Evolutionary conservation across 2,329 filamentous ascomycete genomes (phyloP).

Genomic region (Penicillium nordicum): DNA sequence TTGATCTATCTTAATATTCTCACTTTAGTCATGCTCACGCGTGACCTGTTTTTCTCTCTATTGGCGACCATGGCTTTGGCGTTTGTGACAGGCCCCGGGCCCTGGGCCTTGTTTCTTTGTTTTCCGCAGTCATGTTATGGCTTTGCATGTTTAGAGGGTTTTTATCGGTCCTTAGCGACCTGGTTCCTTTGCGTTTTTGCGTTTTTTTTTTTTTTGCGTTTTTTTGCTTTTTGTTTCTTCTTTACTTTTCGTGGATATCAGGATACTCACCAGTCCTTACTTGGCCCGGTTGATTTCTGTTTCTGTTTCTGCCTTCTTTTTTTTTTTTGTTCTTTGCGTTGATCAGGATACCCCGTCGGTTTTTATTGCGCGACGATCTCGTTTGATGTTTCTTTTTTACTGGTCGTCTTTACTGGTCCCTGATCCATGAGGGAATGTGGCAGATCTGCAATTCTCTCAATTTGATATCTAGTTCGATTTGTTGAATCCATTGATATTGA

Average conservation of each 20-base stretch:
- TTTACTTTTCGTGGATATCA: neutral
- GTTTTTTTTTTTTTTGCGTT: neutral
- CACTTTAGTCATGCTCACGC: neutral
- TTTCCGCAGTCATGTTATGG: neutral
- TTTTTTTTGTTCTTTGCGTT: slow-evolving; percentile 17
- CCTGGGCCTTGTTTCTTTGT: slow-evolving; percentile 1
- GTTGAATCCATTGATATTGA: slow-evolving; percentile 3
- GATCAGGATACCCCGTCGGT: slow-evolving; percentile 38
- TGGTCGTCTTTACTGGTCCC: slow-evolving; percentile 11
- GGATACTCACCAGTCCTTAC: neutral
- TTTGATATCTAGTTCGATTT: slow-evolving; percentile 1
- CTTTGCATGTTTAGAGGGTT: slow-evolving; percentile 3
- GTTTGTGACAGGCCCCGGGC: slow-evolving; percentile 5
- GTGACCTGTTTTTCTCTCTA: neutral
- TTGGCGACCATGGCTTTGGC: slow-evolving; percentile 19
- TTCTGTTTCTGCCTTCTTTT: neutral
- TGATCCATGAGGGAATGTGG: slow-evolving; percentile 10
- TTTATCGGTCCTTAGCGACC: neutral
- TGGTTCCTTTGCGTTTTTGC: neutral
- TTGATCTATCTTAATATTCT: neutral
- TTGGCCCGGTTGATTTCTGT: slow-evolving; percentile 4
- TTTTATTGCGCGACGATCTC: slow-evolving; percentile 25
- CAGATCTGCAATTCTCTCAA: neutral
- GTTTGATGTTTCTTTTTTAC: slow-evolving; percentile 15
- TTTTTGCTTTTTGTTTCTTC: neutral